phyloP scores from a whole-genome alignment of 441 rosid species.

The Codiaeum variegatum region DNA sequence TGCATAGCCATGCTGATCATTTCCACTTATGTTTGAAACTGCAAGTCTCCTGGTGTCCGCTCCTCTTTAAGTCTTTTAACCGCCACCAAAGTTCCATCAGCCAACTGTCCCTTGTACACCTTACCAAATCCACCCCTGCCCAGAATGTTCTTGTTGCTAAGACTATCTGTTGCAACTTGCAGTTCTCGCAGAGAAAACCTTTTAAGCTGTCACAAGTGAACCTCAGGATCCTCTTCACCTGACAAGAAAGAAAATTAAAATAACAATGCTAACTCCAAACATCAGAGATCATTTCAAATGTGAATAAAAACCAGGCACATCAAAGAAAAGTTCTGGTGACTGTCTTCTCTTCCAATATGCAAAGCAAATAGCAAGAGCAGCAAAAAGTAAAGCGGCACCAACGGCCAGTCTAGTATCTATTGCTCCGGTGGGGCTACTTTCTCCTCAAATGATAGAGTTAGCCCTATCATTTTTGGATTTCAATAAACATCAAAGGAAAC shows the following conservation, averaged over 20 bases:
- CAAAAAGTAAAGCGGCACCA: conserved; percentile 82
- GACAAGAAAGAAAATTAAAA: conserved; percentile 32
- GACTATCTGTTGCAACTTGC: conserved; percentile 83
- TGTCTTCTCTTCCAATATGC: conserved; percentile 84
- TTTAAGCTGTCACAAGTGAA: conserved; percentile 80
- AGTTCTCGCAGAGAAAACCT: conserved; percentile 84
- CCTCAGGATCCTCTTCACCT: conserved; percentile 89
- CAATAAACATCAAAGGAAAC: not conserved
- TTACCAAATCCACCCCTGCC: conserved; percentile 95
- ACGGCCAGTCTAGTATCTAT: conserved; percentile 93
- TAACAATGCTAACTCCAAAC: conserved; percentile 1
- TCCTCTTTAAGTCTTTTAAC: conserved; percentile 89
- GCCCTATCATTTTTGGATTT: not conserved
- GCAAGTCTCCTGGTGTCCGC: conserved; percentile 83
- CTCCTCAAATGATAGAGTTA: conserved; percentile 37
- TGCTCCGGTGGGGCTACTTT: conserved; percentile 64
- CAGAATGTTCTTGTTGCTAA: conserved; percentile 76
- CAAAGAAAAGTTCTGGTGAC: conserved; percentile 73
- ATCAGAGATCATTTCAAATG: not conserved
- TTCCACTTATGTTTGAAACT: conserved; percentile 86
- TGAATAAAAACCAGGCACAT: conserved; percentile 70
- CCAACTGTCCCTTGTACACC: conserved; percentile 83
- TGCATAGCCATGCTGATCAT: conserved; percentile 96
- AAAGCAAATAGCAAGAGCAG: conserved; percentile 81
- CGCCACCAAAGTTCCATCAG: conserved; percentile 88